phyloP scores from a whole-genome alignment of 2,329 filamentous ascomycete genomes.

The Phyllosticta capitalensis region DNA sequence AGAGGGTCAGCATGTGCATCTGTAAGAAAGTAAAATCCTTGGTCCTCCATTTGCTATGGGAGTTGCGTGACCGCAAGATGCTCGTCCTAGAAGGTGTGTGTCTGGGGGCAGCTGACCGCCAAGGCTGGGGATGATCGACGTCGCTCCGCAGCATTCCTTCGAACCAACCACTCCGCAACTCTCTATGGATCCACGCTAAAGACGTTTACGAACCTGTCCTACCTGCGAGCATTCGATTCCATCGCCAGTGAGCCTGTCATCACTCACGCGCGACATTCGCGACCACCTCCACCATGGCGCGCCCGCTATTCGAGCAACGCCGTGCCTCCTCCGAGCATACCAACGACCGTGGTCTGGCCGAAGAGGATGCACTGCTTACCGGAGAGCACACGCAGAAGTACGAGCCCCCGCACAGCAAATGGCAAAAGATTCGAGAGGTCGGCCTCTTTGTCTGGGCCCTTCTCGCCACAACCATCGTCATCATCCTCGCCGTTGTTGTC shows the following conservation, averaged over 20 bases:
- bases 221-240: neutral
- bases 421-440: conserved; percentile 60
- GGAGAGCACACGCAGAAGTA: conserved; percentile 34
- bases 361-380: conserved; percentile 54
- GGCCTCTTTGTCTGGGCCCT: conserved; percentile 75
- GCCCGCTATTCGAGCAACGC: conserved; percentile 44
- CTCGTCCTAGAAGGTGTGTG: neutral
- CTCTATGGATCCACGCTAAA: neutral
- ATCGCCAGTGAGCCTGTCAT: neutral
- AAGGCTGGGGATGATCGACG: conserved; percentile 6
- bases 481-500: conserved; percentile 72
- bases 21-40: neutral
- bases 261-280: neutral
- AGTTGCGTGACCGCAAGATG: neutral
- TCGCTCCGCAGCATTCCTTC: neutral
- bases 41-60: neutral
- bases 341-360: conserved; percentile 46
- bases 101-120: conserved; percentile 2
- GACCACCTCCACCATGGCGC: conserved; percentile 23
- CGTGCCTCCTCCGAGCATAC: conserved; percentile 45
- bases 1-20: neutral
- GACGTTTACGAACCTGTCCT: neutral
- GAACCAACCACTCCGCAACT: neutral
- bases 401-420: conserved; percentile 20
- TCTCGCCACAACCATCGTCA: conserved; percentile 65